Base-by-base conservation (phyloP, 2,329 filamentous ascomycete species). In the Leptographium procerum region DNA sequence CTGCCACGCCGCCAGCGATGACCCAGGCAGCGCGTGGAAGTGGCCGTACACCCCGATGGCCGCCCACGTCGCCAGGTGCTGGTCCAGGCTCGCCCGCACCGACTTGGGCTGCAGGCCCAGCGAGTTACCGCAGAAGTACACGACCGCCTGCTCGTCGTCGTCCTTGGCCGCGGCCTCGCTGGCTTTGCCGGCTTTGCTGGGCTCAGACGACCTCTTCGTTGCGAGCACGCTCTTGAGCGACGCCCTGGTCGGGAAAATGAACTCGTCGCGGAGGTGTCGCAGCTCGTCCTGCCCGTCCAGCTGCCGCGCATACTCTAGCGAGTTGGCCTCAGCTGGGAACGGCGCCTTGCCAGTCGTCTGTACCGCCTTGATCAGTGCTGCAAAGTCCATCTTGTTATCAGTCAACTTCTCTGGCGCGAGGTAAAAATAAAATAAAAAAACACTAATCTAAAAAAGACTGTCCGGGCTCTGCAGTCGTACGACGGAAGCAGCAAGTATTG, bases 91-190 rank as follows among this genome's bases (percentile, higher is more conserved):
- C 19, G 78, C 73, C 22, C 80, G 76, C 0, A 86, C 84, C 14
- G 80, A 80, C 61, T 81, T 83, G 51, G 91, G 90, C 69, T 96
- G 91, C 4, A 92, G 81, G 40, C 91, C 91, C 1, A 96, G 80
- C 0, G 90, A 95, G 74, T 96, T 95, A 59, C 91, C 91, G 64
- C 90, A 92, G 62, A 96, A 84, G 71, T 96, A 96, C 60, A 89
- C 85, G 60, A 79, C 81, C 53, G 74, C 72, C n/a, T 36, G 51
- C 51, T 24, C 75, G 66, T 40, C 40, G 40, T 19, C 40, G 16
- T 16, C 40, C 40, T 16, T n/a, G 16, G 19, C 2, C 4, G 40
- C 19, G 16, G 40, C 40, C 16, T 43, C 40, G 3, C 2, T n/a
- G 36, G 11, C n/a, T n/a, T n/a, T n/a, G n/a, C n/a, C n/a, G n/a